Evolutionary conservation across 805 yeast genomes (phyloP), one percentile per base, ranked within the genome.

Genomic region (Metahyphopichia silvanorum): DNA sequence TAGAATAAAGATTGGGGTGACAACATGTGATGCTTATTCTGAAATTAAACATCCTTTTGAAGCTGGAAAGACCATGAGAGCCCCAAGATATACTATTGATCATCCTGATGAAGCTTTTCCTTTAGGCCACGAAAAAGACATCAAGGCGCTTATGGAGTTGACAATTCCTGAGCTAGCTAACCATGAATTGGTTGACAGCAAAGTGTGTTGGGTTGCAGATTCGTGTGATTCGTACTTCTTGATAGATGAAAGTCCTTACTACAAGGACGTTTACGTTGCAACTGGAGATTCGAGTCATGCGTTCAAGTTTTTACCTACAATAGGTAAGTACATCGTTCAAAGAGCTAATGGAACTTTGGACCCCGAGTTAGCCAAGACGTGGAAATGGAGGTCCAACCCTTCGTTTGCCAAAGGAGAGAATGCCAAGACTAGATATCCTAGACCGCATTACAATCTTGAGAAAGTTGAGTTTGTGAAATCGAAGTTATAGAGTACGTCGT

Each of bases 241-340:
- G 16, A 55, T 64, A 24, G 61, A 59, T 18, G 52, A 47, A 30
- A 49, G 51, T 26, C 70, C 69, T 1, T 32, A 51, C 16, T 48
- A 45, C 21, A 37, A 35, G 6, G 47, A 53, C 7, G 42, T 60
- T 6, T 51, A 49, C 26, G 60, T 59, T 2, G 59, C 59, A 16
- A 52, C 61, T 19, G 70, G 70, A 25, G 69, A 63, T 36, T 55
- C 64, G 12, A 66, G 67, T 0, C 69, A 63, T 42, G 63, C 55
- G 4, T 64, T 59, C 34, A 60, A 57, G 50, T 54, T 62, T 45
- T 42, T 61, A 19, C 66, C 65, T 2, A 49, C 50, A 17, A 40
- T 63, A 11, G 69, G 70, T 2, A 41, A 40, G 27, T 47, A 44
- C 20, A 36, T 48, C 7, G 34, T 30, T 5, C 27, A 31, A 20